Evolutionary conservation across 2,329 filamentous ascomycete genomes (phyloP), one percentile per base, ranked within the genome.

Genomic region (Alternaria longipes): DNA sequence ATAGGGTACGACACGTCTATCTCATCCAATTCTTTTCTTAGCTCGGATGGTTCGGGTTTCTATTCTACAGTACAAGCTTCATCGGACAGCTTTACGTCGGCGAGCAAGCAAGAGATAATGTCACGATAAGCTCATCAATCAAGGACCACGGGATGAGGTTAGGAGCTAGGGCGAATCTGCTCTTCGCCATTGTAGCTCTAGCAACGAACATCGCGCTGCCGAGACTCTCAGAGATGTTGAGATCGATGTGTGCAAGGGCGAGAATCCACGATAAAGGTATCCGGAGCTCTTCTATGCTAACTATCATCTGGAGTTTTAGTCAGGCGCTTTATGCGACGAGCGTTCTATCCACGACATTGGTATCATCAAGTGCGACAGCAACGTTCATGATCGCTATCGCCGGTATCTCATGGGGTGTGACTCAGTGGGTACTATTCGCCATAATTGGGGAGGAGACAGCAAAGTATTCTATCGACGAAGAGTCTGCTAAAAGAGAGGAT

Each of bases 11-110:
- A 14, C 49, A 53, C 26, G 64, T 70, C 11, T 70, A 54, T 74
- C 82, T 89, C 66, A 90, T 94, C 0, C 91, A 95, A 75, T 88
- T 94, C 69, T 69, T 65, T 41, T 64, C 74, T 16, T 77, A 74
- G 73, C 61, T 78, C 28, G 74, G 70, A 3, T 79, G 77, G 77
- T 79, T 77, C 60, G 70, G 70, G 5, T 78, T 79, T 55, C 62
- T 79, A 12, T 79, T 74, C 46, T 78, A 79, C 56, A 71, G 66
- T 3, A 22, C 38, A 22, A 41, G 38, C 18, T 44, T 67, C 59
- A 65, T 70, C 52, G 55, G 56, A 42, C 20, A 58, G 34, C 53
- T 70, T 24, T 63, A 62, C 50, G 26, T 61, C 42, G 42, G 60
- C 2, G 45, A 63, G 20, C 42, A 22, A 20, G 11, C 11, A 32